Evolutionary conservation across 1,139 yeast species (phyloP).

Genomic region (Cylindricascospora bacillispora): DNA sequence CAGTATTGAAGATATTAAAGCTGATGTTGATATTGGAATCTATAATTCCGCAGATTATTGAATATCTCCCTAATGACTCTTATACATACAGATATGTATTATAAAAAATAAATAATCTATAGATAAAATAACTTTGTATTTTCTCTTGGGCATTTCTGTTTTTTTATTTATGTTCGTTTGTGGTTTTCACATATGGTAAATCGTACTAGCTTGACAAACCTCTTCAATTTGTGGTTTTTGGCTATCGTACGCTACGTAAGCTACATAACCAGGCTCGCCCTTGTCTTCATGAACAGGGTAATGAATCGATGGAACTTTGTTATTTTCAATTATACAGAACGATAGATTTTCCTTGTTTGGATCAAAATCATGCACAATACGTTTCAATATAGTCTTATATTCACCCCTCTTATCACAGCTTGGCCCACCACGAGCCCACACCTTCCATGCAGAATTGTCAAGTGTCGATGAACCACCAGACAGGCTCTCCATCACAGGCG

Average conservation of each 20-base stretch:
- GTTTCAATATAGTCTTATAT: conserved; percentile 27
- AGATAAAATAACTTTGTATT: too few species aligned
- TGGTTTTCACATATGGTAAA: conserved; percentile 20
- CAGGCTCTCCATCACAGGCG: conserved; percentile 24
- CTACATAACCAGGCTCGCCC: conserved; percentile 26
- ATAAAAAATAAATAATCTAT: neutral
- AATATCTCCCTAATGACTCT: neutral
- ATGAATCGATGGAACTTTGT: conserved; percentile 17
- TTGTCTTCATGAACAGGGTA: conserved; percentile 25
- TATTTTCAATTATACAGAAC: conserved; percentile 26
- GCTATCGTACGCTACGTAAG: conserved; percentile 26
- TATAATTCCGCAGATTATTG: conserved; percentile 75
- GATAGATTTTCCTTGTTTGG: conserved; percentile 26
- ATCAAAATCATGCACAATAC: conserved; percentile 27
- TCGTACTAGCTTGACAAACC: conserved; percentile 18
- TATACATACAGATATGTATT: neutral
- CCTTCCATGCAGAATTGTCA: conserved; percentile 18
- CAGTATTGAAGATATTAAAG: conserved; percentile 47
- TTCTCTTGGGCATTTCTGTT: neutral
- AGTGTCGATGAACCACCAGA: conserved; percentile 11
- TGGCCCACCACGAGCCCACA: conserved; percentile 30
- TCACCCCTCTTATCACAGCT: conserved; percentile 33
- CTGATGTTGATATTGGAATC: conserved; percentile 83
- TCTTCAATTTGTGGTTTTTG: conserved; percentile 19
- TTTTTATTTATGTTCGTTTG: too few species aligned